These are phyloP conservation scores for Micractinium sp. DNA, from an alignment of 139 green algal species.

Conservation along the genomic window DNA sequence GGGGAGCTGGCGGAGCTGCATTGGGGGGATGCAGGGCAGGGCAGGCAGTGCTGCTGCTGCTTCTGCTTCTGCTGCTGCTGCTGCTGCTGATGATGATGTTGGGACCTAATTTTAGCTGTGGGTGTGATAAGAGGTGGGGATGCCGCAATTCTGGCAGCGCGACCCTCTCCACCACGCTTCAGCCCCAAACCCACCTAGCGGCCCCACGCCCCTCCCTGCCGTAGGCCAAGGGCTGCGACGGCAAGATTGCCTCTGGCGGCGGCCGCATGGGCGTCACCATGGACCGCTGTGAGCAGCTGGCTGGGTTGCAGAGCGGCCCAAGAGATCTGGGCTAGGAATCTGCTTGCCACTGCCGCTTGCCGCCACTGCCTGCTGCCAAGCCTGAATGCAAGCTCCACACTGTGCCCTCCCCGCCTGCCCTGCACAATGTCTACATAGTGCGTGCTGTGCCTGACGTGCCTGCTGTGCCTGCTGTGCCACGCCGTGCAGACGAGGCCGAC, in stretches of 20 bases:
- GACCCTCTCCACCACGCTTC: no score
- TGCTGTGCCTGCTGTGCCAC: not conserved
- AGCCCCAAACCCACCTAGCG: no score
- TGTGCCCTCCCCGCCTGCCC: not conserved
- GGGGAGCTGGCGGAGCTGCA: conserved; percentile 65
- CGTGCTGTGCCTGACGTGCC: no score
- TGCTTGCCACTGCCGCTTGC: not conserved
- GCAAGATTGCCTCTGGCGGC: conserved; percentile 90
- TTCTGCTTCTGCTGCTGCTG: not conserved
- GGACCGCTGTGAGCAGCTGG: conserved; percentile 90
- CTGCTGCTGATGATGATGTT: not conserved
- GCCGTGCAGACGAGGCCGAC: conserved; percentile 75
- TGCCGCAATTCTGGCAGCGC: no score
- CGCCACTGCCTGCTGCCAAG: not conserved
- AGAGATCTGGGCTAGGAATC: no score
- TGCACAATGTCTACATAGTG: no score
- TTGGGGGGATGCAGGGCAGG: no score
- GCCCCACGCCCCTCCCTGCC: not conserved
- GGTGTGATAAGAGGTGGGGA: not conserved
- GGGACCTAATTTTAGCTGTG: not conserved
- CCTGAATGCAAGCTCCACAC: not conserved
- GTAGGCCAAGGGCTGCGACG: conserved; percentile 66
- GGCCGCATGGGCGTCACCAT: conserved; percentile 97
- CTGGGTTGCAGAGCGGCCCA: no score
- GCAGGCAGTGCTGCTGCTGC: not conserved